These are phyloP conservation scores for Apiospora malaysiana DNA, from an alignment of 2,329 filamentous ascomycete genomes.

Conservation along the genomic window DNA sequence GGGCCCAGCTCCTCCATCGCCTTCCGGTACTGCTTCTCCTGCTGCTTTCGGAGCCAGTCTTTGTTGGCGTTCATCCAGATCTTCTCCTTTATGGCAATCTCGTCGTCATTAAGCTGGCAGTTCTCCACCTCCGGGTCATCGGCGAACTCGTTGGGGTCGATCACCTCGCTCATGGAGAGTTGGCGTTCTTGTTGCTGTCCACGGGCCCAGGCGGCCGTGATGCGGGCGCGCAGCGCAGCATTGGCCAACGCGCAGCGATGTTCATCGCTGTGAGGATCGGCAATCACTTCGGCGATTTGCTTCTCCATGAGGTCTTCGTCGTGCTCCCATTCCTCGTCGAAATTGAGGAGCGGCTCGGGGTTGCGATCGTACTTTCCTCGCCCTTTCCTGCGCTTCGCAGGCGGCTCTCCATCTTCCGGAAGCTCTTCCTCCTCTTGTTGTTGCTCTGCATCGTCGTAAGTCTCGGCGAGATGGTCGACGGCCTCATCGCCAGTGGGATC, in stretches of 20 bases:
- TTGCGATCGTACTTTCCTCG: conserved; percentile 38
- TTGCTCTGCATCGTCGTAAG: conserved; percentile 45
- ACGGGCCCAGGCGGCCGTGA: conserved; percentile 59
- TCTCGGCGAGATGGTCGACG: conserved; percentile 48
- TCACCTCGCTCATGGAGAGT: conserved; percentile 66
- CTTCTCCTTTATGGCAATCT: conserved; percentile 82
- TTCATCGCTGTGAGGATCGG: conserved; percentile 59
- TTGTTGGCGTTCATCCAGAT: conserved; percentile 97
- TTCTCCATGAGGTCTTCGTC: conserved; percentile 70
- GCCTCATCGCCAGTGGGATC: conserved; percentile 46
- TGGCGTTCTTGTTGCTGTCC: conserved; percentile 53
- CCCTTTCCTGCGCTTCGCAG: conserved; percentile 24
- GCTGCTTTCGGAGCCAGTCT: conserved; percentile 86
- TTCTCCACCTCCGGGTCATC: conserved; percentile 87
- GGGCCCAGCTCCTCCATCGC: conserved; percentile 61
- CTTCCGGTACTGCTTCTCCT: conserved; percentile 79
- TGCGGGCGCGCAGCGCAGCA: conserved; percentile 60
- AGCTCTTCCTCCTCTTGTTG: conserved; percentile 50
- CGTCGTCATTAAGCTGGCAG: conserved; percentile 75
- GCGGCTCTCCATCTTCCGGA: conserved; percentile 21
- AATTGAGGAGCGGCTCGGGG: conserved; percentile 52
- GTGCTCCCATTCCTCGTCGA: conserved; percentile 66
- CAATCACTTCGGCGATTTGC: conserved; percentile 74
- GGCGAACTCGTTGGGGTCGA: conserved; percentile 83
- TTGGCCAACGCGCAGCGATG: conserved; percentile 64